Evolutionary conservation across 2,329 filamentous ascomycete genomes (phyloP), one percentile per base, ranked within the genome.

Genomic region (Calonectria leucothoes): DNA sequence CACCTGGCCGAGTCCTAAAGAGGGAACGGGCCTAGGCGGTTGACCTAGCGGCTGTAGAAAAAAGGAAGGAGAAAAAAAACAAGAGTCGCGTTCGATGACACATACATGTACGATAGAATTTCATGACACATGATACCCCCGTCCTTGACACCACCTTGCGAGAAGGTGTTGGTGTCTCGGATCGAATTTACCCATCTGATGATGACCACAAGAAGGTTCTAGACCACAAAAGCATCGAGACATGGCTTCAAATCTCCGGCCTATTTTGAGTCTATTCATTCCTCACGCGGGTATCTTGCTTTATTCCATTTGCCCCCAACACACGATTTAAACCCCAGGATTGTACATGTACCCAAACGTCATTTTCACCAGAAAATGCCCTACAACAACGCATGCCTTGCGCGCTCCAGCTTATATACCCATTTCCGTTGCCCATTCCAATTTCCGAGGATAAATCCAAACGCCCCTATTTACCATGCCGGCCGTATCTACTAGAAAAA

Each of bases 1-100:
- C 74, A 11, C 77, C 75, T 6, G 76, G 76, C 23, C 75, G 78
- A 66, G 57, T 42, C 33, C 65, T 74, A 7, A 83, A 84, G 71
- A 73, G 51, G 48, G 83, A 81, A 29, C 77, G 48, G 33, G 66
- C 33, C 17, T 57, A 69, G 23, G 27, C 29, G 52, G 31, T 23
- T 57, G 23, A 15, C n/a, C 42, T 48, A n/a, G 29, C 17, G 48
- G 17, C 57, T 23, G 1, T 23, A n/a, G 20, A 11, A 57, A 37
- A 25, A 35, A 31, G 20, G 42, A 11, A 35, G 23, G 51, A 7
- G 55, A 33, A 14, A 17, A 31, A 35, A 64, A 23, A 29, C 14
- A 45, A 61, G 61, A 11, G n/a, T 45, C 42, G 2, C n/a, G 6
- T n/a, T 45, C 42, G 42, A 45, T 23, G 42, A 45, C 42, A 67